Evolutionary conservation across 2,329 filamentous ascomycete species (phyloP).

Genomic region (Cladophialophora immunda): DNA sequence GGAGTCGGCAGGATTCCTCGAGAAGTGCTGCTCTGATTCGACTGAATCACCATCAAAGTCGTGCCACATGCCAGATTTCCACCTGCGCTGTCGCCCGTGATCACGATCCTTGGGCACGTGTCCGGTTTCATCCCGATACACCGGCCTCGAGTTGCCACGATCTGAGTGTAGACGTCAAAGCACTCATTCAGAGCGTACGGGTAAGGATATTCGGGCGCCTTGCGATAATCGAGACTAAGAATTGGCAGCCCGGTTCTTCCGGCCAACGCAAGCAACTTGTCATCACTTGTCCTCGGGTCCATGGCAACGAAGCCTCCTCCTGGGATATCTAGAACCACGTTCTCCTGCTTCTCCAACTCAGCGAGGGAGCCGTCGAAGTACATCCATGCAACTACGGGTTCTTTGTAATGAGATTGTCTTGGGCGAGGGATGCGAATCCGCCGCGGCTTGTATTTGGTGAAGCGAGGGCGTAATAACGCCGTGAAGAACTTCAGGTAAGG

Average conservation of each 20-base stretch:
- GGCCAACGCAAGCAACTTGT: conserved; percentile 92
- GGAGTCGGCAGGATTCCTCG: conserved; percentile 73
- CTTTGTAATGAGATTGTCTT: conserved; percentile 78
- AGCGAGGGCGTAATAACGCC: conserved; percentile 75
- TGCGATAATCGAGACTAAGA: conserved; percentile 88
- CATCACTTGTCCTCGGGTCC: conserved; percentile 92
- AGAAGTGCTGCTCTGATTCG: conserved; percentile 54
- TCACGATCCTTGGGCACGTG: conserved; percentile 71
- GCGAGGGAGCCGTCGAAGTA: conserved; percentile 91
- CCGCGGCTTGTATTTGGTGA: conserved; percentile 82
- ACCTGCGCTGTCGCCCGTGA: conserved; percentile 83
- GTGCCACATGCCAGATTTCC: conserved; percentile 82
- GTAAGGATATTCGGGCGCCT: conserved; percentile 84
- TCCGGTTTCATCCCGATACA: conserved; percentile 78
- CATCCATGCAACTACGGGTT: conserved; percentile 85
- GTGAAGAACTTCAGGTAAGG: conserved; percentile 82
- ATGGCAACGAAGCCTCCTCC: conserved; percentile 97
- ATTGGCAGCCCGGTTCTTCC: conserved; percentile 87
- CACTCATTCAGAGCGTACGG: conserved; percentile 88
- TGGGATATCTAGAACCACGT: conserved; percentile 86
- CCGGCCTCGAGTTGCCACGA: conserved; percentile 75
- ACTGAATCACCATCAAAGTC: conserved; percentile 88
- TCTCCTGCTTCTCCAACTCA: conserved; percentile 77
- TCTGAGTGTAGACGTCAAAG: conserved; percentile 81
- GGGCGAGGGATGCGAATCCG: conserved; percentile 86